phyloP scores from a whole-genome alignment of 1,284 basidiomycete species.

The Peniophora sp. region DNA sequence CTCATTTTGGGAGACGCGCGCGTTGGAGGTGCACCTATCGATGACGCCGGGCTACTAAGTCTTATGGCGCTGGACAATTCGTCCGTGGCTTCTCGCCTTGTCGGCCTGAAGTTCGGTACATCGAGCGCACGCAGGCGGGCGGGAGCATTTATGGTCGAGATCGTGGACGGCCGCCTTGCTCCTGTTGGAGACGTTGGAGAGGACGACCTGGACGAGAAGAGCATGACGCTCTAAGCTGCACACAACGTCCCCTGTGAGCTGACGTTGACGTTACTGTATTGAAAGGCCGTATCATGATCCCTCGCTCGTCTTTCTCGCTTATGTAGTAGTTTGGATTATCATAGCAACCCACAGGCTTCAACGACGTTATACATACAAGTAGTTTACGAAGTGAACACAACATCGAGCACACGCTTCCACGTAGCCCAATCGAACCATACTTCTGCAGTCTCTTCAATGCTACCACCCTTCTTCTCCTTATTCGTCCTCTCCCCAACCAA shows the following conservation, averaged over 20 bases:
- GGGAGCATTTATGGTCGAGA: neutral
- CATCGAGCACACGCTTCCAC: too few species aligned
- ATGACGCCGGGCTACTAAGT: neutral
- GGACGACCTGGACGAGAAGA: too few species aligned
- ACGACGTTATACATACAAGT: too few species aligned
- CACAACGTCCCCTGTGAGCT: neutral
- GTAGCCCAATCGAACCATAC: constrained; percentile 4
- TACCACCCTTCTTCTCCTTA: constrained; percentile 3
- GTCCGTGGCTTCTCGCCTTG: neutral
- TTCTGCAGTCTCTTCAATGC: neutral
- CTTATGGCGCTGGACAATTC: neutral
- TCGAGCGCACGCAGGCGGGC: neutral
- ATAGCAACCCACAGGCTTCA: too few species aligned
- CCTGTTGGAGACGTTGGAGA: neutral
- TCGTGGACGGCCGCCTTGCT: neutral
- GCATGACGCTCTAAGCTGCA: neutral
- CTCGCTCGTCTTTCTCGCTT: too few species aligned
- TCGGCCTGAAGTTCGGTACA: neutral
- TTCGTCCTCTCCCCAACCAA: constrained; percentile 7
- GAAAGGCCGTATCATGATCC: too few species aligned
- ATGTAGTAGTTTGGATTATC: too few species aligned
- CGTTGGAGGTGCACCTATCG: neutral
- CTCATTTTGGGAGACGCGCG: neutral
- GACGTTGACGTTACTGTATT: neutral
- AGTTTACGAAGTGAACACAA: too few species aligned